phyloP scores from a whole-genome alignment of 2,329 filamentous ascomycete species.

The Lasiodiplodia sp. region DNA sequence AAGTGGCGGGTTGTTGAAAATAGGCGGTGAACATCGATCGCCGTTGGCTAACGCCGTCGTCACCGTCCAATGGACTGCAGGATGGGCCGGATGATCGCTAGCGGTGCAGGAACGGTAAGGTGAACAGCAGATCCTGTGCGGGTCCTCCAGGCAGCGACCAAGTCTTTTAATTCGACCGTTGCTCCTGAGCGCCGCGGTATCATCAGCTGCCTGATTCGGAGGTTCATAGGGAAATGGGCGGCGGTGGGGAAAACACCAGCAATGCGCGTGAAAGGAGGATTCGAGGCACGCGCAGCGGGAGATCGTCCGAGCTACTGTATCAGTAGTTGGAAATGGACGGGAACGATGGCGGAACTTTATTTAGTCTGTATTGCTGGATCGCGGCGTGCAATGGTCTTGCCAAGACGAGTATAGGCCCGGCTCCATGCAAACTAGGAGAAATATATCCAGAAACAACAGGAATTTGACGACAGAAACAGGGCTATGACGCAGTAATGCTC shows the following conservation, averaged over 20 bases:
- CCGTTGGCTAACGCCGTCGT: neutral
- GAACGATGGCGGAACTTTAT: neutral
- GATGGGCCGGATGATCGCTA: constrained; percentile 9
- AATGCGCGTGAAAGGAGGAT: neutral
- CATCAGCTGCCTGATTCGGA: neutral
- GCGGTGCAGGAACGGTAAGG: neutral
- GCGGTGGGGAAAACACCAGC: too few relatives aligned
- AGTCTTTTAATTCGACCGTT: neutral
- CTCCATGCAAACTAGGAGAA: too few relatives aligned
- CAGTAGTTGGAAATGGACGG: neutral
- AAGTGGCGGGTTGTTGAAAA: constrained; percentile 1
- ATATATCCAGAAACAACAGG: too few relatives aligned
- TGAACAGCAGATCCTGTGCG: neutral
- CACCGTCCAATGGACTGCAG: constrained; percentile 8
- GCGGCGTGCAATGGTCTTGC: neutral
- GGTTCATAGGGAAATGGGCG: too few relatives aligned
- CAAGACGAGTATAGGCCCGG: neutral
- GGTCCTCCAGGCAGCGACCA: neutral
- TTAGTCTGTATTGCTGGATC: neutral
- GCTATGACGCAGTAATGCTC: neutral
- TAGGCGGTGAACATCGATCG: constrained; percentile 15
- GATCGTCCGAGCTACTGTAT: neutral
- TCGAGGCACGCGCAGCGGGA: neutral
- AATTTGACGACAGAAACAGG: neutral
- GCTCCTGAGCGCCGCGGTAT: neutral